Evolutionary conservation across 345 rosid species (phyloP).

Genomic region (Chamaenerion angustifolium): DNA sequence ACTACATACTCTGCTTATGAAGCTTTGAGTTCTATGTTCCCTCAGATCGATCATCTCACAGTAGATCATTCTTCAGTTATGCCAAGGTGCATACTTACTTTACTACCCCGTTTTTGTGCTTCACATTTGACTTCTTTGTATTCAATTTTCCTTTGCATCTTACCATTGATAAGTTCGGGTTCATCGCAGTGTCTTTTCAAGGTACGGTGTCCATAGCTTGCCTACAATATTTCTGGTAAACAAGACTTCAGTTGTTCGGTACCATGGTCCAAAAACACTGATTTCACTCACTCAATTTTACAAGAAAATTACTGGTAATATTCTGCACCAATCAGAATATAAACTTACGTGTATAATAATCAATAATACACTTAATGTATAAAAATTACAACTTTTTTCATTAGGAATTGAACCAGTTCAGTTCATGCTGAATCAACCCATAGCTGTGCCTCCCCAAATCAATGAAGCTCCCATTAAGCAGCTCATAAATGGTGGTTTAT

Average conservation of each 20-base stretch:
- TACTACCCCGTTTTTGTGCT: background rate
- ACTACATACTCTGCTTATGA: constrained; percentile 32
- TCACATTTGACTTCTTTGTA: background rate
- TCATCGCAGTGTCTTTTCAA: constrained; percentile 55
- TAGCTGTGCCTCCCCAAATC: constrained; percentile 4
- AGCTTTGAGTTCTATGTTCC: constrained; percentile 62
- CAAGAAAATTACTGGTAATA: constrained; percentile 51
- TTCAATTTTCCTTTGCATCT: background rate
- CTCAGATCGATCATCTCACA: constrained; percentile 55
- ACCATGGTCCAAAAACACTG: constrained; percentile 53
- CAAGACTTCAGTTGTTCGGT: constrained; percentile 39
- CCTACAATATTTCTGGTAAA: constrained; percentile 62
- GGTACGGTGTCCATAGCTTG: constrained; percentile 75
- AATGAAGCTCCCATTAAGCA: constrained; percentile 15
- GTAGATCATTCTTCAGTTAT: constrained; percentile 62
- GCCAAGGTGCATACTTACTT: constrained; percentile 40
- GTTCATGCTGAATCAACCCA: constrained; percentile 25
- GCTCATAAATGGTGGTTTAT: constrained; percentile 15
- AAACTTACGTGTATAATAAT: too few relatives aligned
- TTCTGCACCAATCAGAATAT: too few relatives aligned
- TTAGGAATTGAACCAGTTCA: constrained; percentile 53
- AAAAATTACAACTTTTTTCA: too few relatives aligned
- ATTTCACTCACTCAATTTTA: constrained; percentile 51
- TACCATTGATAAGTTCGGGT: too few relatives aligned
- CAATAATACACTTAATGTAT: too few relatives aligned